Conservation (phyloP, 805 yeast genomes). For the Yarrowia sp. region DNA sequence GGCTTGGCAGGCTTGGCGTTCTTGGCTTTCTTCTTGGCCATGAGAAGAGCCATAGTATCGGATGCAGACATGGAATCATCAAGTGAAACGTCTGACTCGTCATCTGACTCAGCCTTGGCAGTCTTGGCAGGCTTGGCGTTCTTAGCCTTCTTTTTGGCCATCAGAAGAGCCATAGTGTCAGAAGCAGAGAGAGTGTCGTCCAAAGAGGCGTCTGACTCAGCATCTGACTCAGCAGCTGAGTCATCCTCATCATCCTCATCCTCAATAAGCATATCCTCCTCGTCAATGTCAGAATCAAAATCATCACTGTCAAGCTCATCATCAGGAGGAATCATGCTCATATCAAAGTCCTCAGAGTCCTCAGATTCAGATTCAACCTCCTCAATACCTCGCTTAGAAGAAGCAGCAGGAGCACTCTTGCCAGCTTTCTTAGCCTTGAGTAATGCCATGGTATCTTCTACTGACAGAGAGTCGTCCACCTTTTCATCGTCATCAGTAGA, state of each 20-base stretch:
- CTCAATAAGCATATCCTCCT: conserved; percentile 29
- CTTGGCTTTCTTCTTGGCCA: conserved; percentile 31
- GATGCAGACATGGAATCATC: conserved; percentile 29
- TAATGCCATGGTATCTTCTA: background rate
- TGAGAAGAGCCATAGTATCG: conserved; percentile 33
- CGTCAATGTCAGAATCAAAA: conserved; percentile 23
- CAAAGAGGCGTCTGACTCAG: background rate
- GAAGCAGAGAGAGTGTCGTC: background rate
- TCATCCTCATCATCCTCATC: conserved; percentile 28
- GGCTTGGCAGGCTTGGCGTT: conserved; percentile 43
- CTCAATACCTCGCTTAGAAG: background rate
- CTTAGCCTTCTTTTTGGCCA: background rate
- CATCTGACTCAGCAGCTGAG: background rate
- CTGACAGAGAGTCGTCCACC: conserved; percentile 22
- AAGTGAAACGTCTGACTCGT: background rate
- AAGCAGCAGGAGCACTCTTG: too few species aligned
- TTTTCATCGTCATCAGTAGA: conserved; percentile 26
- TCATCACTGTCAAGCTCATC: background rate
- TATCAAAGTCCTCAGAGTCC: background rate
- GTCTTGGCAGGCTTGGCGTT: background rate
- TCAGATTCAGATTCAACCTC: background rate
- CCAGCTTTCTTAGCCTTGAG: conserved; percentile 6
- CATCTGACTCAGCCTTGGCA: background rate
- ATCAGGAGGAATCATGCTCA: background rate
- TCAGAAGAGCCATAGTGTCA: conserved; percentile 3